Evolutionary conservation across 2,329 filamentous ascomycete species (phyloP).

Genomic region (Dothiorella sarmentorum): DNA sequence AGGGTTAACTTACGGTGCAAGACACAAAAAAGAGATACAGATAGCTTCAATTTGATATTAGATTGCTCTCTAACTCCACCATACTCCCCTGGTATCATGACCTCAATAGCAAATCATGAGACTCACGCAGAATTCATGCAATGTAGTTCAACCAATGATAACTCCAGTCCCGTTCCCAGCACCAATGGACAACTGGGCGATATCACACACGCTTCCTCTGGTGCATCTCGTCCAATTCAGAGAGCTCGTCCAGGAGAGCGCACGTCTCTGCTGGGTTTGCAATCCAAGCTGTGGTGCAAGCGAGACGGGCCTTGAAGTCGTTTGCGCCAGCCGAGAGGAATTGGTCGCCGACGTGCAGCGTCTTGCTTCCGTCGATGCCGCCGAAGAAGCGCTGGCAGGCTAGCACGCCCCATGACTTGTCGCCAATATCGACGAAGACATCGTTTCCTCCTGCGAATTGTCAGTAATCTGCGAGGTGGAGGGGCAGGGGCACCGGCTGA

Average conservation of each 20-base stretch:
- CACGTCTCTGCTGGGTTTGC: conserved; percentile 90
- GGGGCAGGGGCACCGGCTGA: conserved; percentile 25
- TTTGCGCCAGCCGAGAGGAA: conserved; percentile 94
- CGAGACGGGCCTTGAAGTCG: conserved; percentile 91
- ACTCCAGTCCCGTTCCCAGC: neutral
- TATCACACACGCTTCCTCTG: conserved; percentile 22
- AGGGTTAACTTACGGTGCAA: no score
- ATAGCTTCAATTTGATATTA: no score
- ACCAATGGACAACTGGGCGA: neutral
- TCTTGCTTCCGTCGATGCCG: conserved; percentile 69
- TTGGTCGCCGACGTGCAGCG: conserved; percentile 91
- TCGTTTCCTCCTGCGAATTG: conserved; percentile 70
- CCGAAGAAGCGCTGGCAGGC: conserved; percentile 91
- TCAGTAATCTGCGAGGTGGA: neutral
- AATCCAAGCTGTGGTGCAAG: conserved; percentile 96
- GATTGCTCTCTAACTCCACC: neutral
- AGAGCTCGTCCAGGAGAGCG: conserved; percentile 79
- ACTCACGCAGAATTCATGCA: neutral
- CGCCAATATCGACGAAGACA: conserved; percentile 97
- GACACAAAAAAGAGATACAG: no score
- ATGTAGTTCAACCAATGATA: neutral
- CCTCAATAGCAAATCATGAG: neutral
- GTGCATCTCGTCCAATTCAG: conserved; percentile 39
- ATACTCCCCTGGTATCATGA: conserved; percentile 3
- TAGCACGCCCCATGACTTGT: conserved; percentile 93